phyloP scores from a whole-genome alignment of 768 basidiomycete genomes.

The Panellus pusillus region DNA sequence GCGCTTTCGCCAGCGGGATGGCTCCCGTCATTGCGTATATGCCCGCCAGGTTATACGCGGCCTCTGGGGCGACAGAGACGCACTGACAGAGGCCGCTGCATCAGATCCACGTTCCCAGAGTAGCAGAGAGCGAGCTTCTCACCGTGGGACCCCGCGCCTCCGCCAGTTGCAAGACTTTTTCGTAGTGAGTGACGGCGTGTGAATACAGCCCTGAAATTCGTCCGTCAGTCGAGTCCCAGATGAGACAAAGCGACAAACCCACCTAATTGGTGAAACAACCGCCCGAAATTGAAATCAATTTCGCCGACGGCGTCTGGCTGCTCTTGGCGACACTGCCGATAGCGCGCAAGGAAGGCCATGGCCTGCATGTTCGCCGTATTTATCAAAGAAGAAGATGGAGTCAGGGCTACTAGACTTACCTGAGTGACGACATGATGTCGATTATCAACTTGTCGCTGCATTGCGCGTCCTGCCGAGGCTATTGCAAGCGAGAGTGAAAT shows the following conservation, averaged over 20 bases:
- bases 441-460: constrained; percentile 95
- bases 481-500: constrained; percentile 82
- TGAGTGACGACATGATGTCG: constrained; percentile 86
- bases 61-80: constrained; percentile 51
- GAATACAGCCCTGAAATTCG: constrained; percentile 53
- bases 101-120: constrained; percentile 1
- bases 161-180: constrained; percentile 49
- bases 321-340: constrained; percentile 61
- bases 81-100: constrained; percentile 26
- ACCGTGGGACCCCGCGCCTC: constrained; percentile 29
- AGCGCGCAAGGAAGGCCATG: constrained; percentile 83
- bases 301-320: constrained; percentile 57
- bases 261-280: constrained; percentile 92
- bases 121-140: constrained; percentile 19
- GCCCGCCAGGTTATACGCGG: constrained; percentile 68
- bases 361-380: not conserved
- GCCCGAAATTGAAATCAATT: constrained; percentile 90
- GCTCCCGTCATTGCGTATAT: constrained; percentile 65
- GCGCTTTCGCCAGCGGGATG: constrained; percentile 46
- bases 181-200: constrained; percentile 67
- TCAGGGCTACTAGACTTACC: constrained; percentile 22
- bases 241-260: constrained; percentile 18
- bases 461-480: constrained; percentile 87
- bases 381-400: not conserved
- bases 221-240: too few species aligned